A percentile compares a stretch with the other conserved stretches of the same genome.
phyloP scores from a whole-genome alignment of 139 green algal species.

The Zygnema cylindricum region DNA sequence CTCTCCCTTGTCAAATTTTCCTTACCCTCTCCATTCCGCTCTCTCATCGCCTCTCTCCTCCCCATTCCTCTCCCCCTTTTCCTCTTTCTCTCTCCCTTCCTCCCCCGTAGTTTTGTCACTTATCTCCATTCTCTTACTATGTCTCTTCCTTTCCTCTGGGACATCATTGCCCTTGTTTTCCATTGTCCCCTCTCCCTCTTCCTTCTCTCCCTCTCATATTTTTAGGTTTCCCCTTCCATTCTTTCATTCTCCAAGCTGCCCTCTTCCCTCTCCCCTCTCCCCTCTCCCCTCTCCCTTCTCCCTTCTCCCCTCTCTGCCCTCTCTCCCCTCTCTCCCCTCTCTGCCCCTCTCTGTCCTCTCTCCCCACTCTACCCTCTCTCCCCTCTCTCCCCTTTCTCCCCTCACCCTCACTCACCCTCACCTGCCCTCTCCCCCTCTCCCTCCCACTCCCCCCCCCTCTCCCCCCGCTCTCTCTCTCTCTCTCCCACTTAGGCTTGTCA shows the following conservation, averaged over 20 bases:
- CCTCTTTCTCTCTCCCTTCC: neutral
- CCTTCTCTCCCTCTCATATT: constrained; percentile 2
- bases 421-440: neutral
- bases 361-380: neutral
- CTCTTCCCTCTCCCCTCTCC: neutral
- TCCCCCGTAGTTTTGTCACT: neutral
- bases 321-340: neutral
- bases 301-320: neutral
- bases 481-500: neutral
- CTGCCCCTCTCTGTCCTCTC: neutral
- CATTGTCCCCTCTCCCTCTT: neutral
- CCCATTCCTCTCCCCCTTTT: neutral
- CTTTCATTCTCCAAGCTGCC: neutral
- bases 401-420: neutral
- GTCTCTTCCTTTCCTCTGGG: neutral
- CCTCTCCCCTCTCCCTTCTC: neutral
- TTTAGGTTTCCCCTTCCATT: neutral
- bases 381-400: neutral
- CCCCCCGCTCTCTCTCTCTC: neutral
- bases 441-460: constrained; percentile 9
- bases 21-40: neutral
- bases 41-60: constrained; percentile 13
- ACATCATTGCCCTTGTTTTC: neutral
- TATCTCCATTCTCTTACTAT: neutral
- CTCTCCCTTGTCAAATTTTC: constrained; percentile 1